Percentiles rank a stretch among this genome's conserved stretches.
Evolutionary conservation across 1,284 basidiomycete genomes (phyloP).

Genomic region (Sparassis latifolia): DNA sequence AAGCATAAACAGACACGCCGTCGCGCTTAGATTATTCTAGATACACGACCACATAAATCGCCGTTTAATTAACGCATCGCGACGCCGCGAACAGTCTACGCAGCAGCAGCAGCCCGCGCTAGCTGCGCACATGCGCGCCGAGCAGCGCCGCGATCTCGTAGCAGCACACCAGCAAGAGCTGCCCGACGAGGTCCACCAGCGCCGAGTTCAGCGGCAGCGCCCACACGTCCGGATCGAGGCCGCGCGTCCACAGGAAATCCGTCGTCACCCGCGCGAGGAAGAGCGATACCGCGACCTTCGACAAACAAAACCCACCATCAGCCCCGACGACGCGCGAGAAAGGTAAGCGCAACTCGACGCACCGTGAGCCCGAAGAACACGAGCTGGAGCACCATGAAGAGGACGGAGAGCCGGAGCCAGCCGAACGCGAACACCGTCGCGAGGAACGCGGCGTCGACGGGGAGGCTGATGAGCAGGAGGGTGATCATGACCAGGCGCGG

Average conservation of each 20-base stretch:
- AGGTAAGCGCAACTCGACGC: conserved; percentile 24
- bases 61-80: too few species aligned
- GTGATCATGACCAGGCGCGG: conserved; percentile 54
- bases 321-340: too few species aligned
- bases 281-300: conserved; percentile 67
- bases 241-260: conserved; percentile 73
- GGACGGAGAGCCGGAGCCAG: conserved; percentile 68
- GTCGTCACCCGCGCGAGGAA: conserved; percentile 66
- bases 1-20: too few species aligned
- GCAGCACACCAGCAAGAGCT: conserved; percentile 73
- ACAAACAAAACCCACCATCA: not conserved
- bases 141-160: conserved; percentile 55
- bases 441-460: conserved; percentile 73
- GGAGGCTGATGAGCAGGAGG: conserved; percentile 68
- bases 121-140: conserved; percentile 24
- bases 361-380: conserved; percentile 73
- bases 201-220: conserved; percentile 90
- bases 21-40: too few species aligned
- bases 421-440: conserved; percentile 56
- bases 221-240: conserved; percentile 90
- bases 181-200: conserved; percentile 87
- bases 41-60: too few species aligned
- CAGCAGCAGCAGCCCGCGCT: too few species aligned
- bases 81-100: too few species aligned
- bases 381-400: conserved; percentile 62